Percentiles rank a stretch among this genome's conserved stretches.
phyloP scores from a whole-genome alignment of 116 monocot species.

The Trichopus zeylanicus region DNA sequence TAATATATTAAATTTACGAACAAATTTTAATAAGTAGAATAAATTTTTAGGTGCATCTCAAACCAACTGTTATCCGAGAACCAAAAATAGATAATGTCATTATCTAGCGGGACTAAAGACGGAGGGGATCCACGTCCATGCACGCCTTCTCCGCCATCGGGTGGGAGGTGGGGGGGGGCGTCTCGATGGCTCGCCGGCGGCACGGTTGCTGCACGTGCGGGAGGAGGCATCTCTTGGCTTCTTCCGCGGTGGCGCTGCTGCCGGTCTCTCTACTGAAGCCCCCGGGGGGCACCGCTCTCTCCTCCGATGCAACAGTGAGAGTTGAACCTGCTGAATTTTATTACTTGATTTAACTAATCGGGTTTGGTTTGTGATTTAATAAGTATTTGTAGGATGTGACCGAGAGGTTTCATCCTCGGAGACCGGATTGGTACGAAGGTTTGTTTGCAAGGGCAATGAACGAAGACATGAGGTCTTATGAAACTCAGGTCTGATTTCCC shows the following conservation, averaged over 20 bases:
- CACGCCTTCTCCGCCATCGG: no score
- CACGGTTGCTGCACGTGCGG: constrained; percentile 25
- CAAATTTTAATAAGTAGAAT: no score
- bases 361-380: not conserved
- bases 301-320: constrained; percentile 14
- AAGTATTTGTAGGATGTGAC: constrained; percentile 9
- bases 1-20: no score
- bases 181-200: not conserved
- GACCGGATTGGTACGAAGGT: constrained; percentile 68
- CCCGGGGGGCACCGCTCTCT: not conserved
- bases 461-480: constrained; percentile 48
- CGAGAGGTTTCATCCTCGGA: constrained; percentile 28
- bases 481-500: constrained; percentile 57
- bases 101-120: no score
- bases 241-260: constrained; percentile 10
- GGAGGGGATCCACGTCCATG: no score
- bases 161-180: no score
- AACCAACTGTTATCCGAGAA: no score
- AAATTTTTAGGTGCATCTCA: no score
- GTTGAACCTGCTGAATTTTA: not conserved
- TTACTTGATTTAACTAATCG: not conserved
- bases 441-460: constrained; percentile 38
- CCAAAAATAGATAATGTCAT: no score
- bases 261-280: not conserved
- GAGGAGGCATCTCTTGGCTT: constrained; percentile 31